Evolutionary conservation across 1,284 basidiomycete species (phyloP).

Genomic region (Puccinia horiana): DNA sequence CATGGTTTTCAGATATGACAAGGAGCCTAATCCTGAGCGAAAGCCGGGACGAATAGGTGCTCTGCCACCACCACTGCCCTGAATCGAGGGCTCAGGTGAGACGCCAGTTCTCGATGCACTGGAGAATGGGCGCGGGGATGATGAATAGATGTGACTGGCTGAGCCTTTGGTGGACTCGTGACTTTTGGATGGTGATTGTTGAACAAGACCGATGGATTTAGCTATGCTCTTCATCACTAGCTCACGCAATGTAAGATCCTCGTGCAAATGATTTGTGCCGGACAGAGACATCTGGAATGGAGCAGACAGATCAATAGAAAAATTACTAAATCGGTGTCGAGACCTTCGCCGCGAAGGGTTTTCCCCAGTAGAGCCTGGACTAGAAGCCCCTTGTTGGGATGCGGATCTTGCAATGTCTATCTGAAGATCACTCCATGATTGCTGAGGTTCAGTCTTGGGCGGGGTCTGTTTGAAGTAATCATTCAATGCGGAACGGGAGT

Average conservation of each 20-base stretch:
- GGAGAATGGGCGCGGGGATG: slow-evolving; percentile 58
- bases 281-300: neutral
- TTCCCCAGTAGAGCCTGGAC: slow-evolving; percentile 52
- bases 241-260: slow-evolving; percentile 83
- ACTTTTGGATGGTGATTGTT: slow-evolving; percentile 66
- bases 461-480: slow-evolving; percentile 30
- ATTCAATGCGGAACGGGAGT: slow-evolving; percentile 33
- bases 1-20: slow-evolving; percentile 74
- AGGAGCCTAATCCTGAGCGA: slow-evolving; percentile 77
- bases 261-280: slow-evolving; percentile 53
- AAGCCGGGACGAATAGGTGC: slow-evolving; percentile 59
- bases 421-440: slow-evolving; percentile 37
- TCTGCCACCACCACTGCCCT: slow-evolving; percentile 2
- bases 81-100: slow-evolving; percentile 52
- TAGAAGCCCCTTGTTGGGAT: slow-evolving; percentile 38
- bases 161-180: slow-evolving; percentile 10
- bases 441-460: slow-evolving; percentile 23
- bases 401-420: slow-evolving; percentile 26
- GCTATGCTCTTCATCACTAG: slow-evolving; percentile 97
- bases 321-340: slow-evolving; percentile 51
- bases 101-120: slow-evolving; percentile 58
- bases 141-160: slow-evolving; percentile 11
- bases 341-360: slow-evolving; percentile 57
- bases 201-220: slow-evolving; percentile 92
- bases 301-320: slow-evolving; percentile 9